Base-by-base conservation (phyloP, 176 grass and related monocot genomes). In the Ensete glaucum region DNA sequence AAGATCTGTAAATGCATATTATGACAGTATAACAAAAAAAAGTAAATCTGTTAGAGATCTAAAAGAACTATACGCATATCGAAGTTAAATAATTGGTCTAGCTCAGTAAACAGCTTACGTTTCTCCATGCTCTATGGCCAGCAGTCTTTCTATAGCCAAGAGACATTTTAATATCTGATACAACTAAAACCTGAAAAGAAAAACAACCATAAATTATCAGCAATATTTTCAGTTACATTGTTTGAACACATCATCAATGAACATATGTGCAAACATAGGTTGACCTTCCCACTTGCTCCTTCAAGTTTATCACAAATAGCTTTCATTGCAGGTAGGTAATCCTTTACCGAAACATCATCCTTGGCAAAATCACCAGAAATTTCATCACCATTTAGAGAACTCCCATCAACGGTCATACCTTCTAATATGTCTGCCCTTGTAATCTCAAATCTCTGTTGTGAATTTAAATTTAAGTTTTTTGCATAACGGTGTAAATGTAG, bases 241-340 rank as follows among this genome's bases (percentile, higher is more conserved):
- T 78, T 83, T 73, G 68, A 15, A 66, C 80, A 62, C 22, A 0
- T 65, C 59, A 71, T 26, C 66, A 72, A 29, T 78, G 64, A 55
- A 62, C 9, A n/a, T 52, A 81, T 29, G 3, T 53, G 56, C 34
- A 53, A 27, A 53, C 15, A 25, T 34, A 78, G 34, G 23, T 72
- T 80, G 62, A 96, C 88, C 95, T 98, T 93, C 83, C 81, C 95
- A 22, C 83, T 87, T 62, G 85, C 88, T 87, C 87, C 58, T 85
- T 93, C 95, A 60, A 98, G 95, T 76, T 93, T 93, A 73, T 91
- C 88, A 76, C 95, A 98, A 84, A 98, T 85, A n/a, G 84, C 88
- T 83, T 93, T 90, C 88, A 98, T 98, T 83, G 82, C 90, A 76
- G 95, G 95, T 76, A 92, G 80, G 78, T 79, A 90, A 79, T 98